A percentile compares a stretch with the other conserved stretches of the same genome.
Evolutionary conservation across 805 yeast genomes (phyloP).

Genomic region (Candida nonsorbophila): DNA sequence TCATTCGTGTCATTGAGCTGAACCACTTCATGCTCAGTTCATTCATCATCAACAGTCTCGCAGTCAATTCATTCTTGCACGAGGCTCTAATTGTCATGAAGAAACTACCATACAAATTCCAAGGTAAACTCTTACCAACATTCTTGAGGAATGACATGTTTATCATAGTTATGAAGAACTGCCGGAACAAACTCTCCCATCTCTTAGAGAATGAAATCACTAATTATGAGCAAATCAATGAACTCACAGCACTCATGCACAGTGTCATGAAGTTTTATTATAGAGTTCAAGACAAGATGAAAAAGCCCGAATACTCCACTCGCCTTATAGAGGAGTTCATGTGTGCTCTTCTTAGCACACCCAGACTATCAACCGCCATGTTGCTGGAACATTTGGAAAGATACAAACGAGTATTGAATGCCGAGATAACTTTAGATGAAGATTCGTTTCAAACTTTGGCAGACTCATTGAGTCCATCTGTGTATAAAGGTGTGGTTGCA

Average conservation of each 20-base stretch:
- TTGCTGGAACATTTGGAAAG: no score
- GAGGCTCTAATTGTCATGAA: conserved; percentile 22
- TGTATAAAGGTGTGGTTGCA: no score
- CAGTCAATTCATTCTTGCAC: conserved; percentile 16
- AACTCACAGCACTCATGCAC: conserved; percentile 3
- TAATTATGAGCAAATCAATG: conserved; percentile 3
- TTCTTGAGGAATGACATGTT: conserved; percentile 11
- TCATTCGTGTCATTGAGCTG: conserved; percentile 12
- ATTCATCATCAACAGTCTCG: conserved; percentile 21
- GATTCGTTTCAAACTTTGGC: no score
- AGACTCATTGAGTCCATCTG: no score
- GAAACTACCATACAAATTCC: conserved; percentile 11
- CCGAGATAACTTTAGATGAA: no score
- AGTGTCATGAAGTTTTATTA: conserved; percentile 7
- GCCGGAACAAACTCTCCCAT: conserved; percentile 4
- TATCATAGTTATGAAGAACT: conserved; percentile 6
- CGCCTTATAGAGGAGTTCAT: no score
- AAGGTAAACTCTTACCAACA: conserved; percentile 4
- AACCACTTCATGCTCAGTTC: conserved; percentile 20
- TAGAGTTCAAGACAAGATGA: conserved; percentile 2
- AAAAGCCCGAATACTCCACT: not conserved
- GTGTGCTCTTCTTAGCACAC: no score
- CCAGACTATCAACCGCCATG: no score
- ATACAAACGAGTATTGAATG: no score
- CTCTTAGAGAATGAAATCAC: conserved; percentile 1